Evolutionary conservation across 2,329 filamentous ascomycete genomes (phyloP).

Genomic region (Metarhizium album): DNA sequence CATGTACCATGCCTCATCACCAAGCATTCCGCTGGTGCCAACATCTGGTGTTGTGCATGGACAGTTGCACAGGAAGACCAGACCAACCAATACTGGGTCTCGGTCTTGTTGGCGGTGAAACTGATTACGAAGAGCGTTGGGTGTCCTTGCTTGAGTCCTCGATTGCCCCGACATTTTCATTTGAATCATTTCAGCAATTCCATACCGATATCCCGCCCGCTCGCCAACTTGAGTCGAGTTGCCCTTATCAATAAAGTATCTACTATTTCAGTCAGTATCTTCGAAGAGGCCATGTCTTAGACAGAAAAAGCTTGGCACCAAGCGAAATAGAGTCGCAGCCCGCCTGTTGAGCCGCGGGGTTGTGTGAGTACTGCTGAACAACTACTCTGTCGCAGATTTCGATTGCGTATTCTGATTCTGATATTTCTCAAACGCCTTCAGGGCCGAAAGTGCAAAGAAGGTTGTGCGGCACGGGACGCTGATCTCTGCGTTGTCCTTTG

Average conservation of each 20-base stretch:
- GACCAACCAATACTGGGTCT: neutral
- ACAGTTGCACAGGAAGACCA: neutral
- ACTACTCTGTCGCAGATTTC: too few relatives aligned
- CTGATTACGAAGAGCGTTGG: neutral
- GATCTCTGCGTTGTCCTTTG: too few relatives aligned
- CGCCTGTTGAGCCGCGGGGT: neutral
- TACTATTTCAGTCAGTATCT: too few relatives aligned
- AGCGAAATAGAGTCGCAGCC: neutral
- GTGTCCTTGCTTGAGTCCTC: neutral
- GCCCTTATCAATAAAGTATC: neutral
- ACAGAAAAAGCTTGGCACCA: too few relatives aligned
- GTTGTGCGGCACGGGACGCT: neutral
- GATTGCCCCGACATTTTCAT: neutral
- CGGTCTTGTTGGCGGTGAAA: neutral
- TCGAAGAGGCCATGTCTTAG: neutral
- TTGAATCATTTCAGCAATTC: neutral
- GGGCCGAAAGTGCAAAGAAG: neutral
- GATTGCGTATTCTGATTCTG: neutral
- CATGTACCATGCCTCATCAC: neutral
- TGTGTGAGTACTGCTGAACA: too few relatives aligned
- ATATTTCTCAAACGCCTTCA: neutral
- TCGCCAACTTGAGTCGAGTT: neutral
- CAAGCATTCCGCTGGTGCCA: neutral
- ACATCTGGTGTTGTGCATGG: neutral
- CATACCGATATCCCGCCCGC: neutral